A percentile compares a stretch with the other conserved stretches of the same genome.
Evolutionary conservation across 129 eudicot species (phyloP).

Genomic region (Ambrosia trifida): DNA sequence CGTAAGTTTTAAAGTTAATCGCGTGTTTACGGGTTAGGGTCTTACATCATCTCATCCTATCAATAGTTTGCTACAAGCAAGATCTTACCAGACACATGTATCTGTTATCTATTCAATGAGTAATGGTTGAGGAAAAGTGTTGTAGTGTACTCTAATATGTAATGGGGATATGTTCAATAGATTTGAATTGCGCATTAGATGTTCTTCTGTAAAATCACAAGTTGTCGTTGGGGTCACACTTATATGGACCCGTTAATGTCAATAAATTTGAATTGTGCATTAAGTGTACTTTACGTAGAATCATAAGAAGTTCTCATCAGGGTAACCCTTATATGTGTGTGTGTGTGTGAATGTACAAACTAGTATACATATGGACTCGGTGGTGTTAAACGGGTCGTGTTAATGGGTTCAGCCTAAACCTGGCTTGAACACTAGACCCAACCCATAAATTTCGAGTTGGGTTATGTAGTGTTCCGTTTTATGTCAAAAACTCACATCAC

Average conservation of each 20-base stretch:
- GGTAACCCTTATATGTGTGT: neutral
- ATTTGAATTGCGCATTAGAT: neutral
- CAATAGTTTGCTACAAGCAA: too few relatives aligned
- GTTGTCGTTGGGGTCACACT: too few relatives aligned
- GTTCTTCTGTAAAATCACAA: conserved; percentile 1
- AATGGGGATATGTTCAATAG: neutral
- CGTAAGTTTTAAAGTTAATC: too few relatives aligned
- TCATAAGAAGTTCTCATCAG: neutral
- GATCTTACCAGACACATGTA: too few relatives aligned
- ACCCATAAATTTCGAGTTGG: too few relatives aligned
- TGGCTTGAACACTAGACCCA: too few relatives aligned
- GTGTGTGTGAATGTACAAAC: neutral
- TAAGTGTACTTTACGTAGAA: conserved; percentile 6
- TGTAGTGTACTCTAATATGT: conserved; percentile 1
- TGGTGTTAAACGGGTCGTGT: neutral
- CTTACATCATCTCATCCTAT: too few relatives aligned
- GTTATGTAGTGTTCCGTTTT: too few relatives aligned
- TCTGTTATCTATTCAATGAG: neutral
- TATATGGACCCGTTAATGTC: neutral
- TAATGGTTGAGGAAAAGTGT: conserved; percentile 12
- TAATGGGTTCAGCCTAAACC: neutral
- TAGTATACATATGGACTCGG: neutral
- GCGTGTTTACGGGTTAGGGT: too few relatives aligned
- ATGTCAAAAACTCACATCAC: too few relatives aligned
- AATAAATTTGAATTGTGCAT: neutral